Conservation (phyloP, 2,329 filamentous ascomycete genomes). For the Apiospora phragmitis region DNA sequence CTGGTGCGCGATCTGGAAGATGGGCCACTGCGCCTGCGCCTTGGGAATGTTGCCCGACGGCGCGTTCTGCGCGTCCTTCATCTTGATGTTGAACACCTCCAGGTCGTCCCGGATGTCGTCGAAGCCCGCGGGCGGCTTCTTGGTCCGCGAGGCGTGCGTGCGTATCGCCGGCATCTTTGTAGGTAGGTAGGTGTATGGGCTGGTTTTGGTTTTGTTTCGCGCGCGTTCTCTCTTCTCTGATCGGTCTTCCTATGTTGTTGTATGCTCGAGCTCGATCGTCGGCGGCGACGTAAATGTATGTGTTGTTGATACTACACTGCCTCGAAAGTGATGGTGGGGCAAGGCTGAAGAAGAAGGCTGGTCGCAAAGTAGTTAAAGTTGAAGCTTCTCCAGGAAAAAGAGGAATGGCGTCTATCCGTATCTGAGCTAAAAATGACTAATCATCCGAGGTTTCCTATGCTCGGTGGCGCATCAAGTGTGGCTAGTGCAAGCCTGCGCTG, state of each 20-base stretch:
- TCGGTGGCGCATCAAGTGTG: neutral
- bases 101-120: conserved; percentile 86
- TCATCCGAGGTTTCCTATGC: neutral
- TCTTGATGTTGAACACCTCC: conserved; percentile 83
- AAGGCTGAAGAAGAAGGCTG: conserved; percentile 26
- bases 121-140: conserved; percentile 83
- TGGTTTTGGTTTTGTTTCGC: neutral
- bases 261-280: neutral
- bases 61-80: conserved; percentile 93
- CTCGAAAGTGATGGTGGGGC: conserved; percentile 26
- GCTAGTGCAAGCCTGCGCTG: conserved; percentile 20
- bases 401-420: neutral
- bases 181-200: conserved; percentile 14
- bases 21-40: conserved; percentile 92
- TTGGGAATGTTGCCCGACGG: conserved; percentile 77
- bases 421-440: neutral
- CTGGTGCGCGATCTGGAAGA: conserved; percentile 96
- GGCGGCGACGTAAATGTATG: neutral
- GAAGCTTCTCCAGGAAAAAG: conserved; percentile 5
- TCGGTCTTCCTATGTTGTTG: neutral
- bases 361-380: neutral
- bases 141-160: conserved; percentile 68
- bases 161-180: conserved; percentile 72
- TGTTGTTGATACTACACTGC: conserved; percentile 2
- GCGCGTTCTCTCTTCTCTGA: neutral